Evolutionary conservation across 139 green algal genomes (phyloP).

Genomic region (Raphidocelis subcapitata): DNA sequence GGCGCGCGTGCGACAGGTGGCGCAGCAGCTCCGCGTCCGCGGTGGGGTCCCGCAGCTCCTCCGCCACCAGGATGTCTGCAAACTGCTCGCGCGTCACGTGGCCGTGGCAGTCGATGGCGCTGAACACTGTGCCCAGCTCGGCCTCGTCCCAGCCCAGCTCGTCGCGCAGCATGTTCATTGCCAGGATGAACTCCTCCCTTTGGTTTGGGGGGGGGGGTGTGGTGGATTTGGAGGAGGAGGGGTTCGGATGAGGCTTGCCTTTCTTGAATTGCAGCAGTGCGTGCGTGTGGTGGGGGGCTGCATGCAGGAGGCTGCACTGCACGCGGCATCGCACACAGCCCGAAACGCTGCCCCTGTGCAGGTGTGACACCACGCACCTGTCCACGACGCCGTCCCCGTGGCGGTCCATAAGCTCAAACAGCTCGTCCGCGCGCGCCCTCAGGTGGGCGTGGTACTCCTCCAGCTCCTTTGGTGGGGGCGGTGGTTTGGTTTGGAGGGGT

Average conservation of each 20-base stretch:
- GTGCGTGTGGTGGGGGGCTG: background rate
- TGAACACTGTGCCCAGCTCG: slow-evolving; percentile 6
- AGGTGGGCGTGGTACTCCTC: no score
- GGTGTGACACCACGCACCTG: slow-evolving; percentile 1
- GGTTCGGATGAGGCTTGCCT: no score
- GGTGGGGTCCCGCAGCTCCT: slow-evolving; percentile 12
- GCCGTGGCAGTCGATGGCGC: slow-evolving; percentile 24
- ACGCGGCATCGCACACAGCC: background rate
- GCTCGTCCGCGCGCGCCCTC: no score
- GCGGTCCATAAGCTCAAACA: slow-evolving; percentile 1
- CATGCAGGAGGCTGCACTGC: background rate
- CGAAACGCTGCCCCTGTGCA: background rate
- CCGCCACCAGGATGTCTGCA: slow-evolving; percentile 11
- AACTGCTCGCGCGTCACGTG: slow-evolving; percentile 28
- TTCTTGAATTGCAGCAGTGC: no score
- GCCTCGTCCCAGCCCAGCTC: slow-evolving; percentile 12
- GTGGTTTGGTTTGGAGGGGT: no score
- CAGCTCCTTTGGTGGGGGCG: no score
- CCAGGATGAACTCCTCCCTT: slow-evolving; percentile 26
- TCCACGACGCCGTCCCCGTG: slow-evolving; percentile 26
- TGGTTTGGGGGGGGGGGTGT: background rate
- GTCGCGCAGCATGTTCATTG: slow-evolving; percentile 21
- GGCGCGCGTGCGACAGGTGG: slow-evolving; percentile 3
- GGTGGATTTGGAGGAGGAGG: no score
- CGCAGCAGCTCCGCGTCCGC: slow-evolving; percentile 11